These are phyloP conservation scores for Cladosporium sp. DNA, from an alignment of 2,329 filamentous ascomycete species.

Conservation along the genomic window DNA sequence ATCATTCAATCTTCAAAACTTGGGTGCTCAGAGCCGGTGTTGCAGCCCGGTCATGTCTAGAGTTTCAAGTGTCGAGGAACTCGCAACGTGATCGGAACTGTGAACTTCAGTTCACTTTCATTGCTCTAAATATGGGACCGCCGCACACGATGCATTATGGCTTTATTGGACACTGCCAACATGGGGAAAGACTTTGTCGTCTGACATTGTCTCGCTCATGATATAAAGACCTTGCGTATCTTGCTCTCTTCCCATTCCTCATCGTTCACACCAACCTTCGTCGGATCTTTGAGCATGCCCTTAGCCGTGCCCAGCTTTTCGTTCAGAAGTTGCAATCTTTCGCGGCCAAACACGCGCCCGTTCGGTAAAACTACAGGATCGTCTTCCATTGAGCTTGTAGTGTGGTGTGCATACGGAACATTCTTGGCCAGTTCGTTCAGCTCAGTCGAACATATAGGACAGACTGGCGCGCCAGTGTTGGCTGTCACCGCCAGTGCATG, in stretches of 20 bases:
- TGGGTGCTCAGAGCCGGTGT: too few species aligned
- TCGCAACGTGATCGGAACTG: too few species aligned
- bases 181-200: too few species aligned
- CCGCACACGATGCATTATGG: too few species aligned
- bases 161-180: too few species aligned
- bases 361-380: conserved; percentile 87
- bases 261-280: conserved; percentile 51
- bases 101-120: too few species aligned
- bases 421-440: conserved; percentile 84
- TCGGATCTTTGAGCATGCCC: conserved; percentile 71
- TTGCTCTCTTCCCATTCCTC: conserved; percentile 59
- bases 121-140: too few species aligned
- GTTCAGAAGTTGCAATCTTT: conserved; percentile 70
- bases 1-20: too few species aligned
- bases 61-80: too few species aligned
- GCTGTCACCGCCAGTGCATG: conserved; percentile 56
- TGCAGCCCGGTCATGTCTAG: too few species aligned
- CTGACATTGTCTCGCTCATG: conserved; percentile 41
- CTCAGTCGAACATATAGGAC: conserved; percentile 93
- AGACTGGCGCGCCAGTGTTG: conserved; percentile 67
- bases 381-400: conserved; percentile 84
- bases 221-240: conserved; percentile 87
- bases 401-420: conserved; percentile 92
- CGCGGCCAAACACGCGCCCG: conserved; percentile 75
- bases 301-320: conserved; percentile 68